Percentiles rank a stretch among this genome's conserved stretches.
These are phyloP conservation scores for Yamadazyma olivae DNA, from an alignment of 805 yeast species.

Conservation along the genomic window DNA sequence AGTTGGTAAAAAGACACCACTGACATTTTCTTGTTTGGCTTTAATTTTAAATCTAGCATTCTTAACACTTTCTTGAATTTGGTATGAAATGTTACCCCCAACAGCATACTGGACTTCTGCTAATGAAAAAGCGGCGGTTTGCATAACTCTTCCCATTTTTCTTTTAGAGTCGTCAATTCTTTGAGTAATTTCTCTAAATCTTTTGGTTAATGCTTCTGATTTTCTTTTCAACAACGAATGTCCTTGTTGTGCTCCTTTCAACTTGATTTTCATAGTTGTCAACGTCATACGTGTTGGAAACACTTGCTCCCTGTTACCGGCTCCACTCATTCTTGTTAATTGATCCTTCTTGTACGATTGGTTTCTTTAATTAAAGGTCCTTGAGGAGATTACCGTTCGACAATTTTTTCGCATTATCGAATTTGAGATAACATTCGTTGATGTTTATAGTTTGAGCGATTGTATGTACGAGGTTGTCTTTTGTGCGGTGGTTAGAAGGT, in stretches of 20 bases:
- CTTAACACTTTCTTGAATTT: constrained; percentile 91
- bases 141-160: constrained; percentile 98
- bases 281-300: constrained; percentile 98
- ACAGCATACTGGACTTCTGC: constrained; percentile 98
- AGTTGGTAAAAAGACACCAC: constrained; percentile 92
- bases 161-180: constrained; percentile 93
- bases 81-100: constrained; percentile 92
- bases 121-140: constrained; percentile 93
- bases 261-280: constrained; percentile 89
- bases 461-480: too few relatives aligned
- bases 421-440: background rate
- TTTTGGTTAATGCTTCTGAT: constrained; percentile 93
- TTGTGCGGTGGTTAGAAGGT: too few relatives aligned
- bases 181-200: constrained; percentile 93
- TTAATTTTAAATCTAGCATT: constrained; percentile 86
- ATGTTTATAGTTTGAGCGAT: too few relatives aligned
- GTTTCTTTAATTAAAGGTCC: background rate
- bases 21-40: constrained; percentile 92
- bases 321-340: constrained; percentile 49
- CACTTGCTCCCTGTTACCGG: constrained; percentile 87
- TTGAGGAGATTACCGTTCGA: background rate
- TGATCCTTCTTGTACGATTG: background rate
- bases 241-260: constrained; percentile 97
- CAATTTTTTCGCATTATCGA: background rate
- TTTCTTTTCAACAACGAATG: constrained; percentile 90